Conservation (phyloP, 2,329 filamentous ascomycete species). For the Xylaria hypoxylon region DNA sequence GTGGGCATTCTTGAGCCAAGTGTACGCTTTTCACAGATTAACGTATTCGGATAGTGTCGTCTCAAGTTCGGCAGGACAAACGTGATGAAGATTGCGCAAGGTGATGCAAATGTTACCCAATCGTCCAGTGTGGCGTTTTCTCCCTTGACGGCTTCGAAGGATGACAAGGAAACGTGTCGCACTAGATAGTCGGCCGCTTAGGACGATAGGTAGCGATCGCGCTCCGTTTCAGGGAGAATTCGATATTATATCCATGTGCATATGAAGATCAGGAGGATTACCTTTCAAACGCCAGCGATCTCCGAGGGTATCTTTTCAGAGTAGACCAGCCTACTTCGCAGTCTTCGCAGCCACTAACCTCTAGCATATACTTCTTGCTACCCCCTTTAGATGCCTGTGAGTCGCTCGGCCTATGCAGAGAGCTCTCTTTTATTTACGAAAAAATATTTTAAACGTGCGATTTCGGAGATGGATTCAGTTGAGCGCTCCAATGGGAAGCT, state of each 20-base stretch:
- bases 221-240: not conserved
- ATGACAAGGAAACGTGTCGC: not conserved
- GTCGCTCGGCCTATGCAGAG: too few relatives aligned
- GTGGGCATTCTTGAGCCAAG: conserved; percentile 6
- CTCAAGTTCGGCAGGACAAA: not conserved
- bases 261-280: too few relatives aligned
- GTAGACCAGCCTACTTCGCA: too few relatives aligned
- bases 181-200: not conserved
- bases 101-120: not conserved
- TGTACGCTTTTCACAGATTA: conserved; percentile 1
- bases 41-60: not conserved
- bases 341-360: too few relatives aligned
- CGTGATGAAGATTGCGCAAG: not conserved
- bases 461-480: not conserved
- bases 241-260: not conserved
- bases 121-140: not conserved
- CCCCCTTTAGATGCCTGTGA: too few relatives aligned
- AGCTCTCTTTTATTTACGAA: too few relatives aligned
- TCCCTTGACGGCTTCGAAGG: not conserved
- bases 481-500: not conserved
- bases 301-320: too few relatives aligned
- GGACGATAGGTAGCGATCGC: not conserved
- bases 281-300: too few relatives aligned
- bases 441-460: too few relatives aligned
- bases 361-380: too few relatives aligned